Evolutionary conservation across 2,329 filamentous ascomycete species (phyloP).

Genomic region (Leptographium flavum): DNA sequence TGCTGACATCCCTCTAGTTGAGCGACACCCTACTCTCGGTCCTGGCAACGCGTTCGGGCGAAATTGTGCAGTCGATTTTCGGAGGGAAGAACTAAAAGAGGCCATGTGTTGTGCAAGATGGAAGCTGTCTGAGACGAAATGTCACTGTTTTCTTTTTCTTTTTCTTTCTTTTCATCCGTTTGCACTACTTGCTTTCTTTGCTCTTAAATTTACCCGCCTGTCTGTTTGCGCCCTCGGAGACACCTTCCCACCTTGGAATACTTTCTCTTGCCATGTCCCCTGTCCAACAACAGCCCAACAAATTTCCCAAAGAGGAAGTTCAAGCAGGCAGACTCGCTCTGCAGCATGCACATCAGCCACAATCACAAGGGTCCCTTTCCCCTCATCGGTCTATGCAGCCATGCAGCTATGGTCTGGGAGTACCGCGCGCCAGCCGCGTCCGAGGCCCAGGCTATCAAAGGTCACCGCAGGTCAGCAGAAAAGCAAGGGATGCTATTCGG

Average conservation of each 20-base stretch:
- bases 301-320: neutral
- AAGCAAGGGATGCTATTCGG: neutral
- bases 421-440: too few species aligned
- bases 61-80: conserved; percentile 68
- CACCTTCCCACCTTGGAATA: neutral
- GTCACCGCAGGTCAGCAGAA: neutral
- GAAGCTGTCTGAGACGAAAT: neutral
- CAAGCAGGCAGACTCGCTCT: neutral
- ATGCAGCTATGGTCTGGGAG: too few species aligned
- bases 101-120: neutral
- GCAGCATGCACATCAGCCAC: neutral
- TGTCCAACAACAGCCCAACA: neutral
- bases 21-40: conserved; percentile 74
- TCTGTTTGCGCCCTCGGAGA: too few species aligned
- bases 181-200: too few species aligned
- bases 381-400: too few species aligned
- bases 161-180: neutral
- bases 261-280: neutral
- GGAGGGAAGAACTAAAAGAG: conserved; percentile 14
- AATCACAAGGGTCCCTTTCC: neutral
- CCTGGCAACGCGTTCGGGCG: conserved; percentile 58
- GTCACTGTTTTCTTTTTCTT: neutral
- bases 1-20: conserved; percentile 32
- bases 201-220: too few species aligned
- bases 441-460: too few species aligned